Evolutionary conservation across 2,329 filamentous ascomycete genomes (phyloP).

Genomic region (Sporothrix pallida): DNA sequence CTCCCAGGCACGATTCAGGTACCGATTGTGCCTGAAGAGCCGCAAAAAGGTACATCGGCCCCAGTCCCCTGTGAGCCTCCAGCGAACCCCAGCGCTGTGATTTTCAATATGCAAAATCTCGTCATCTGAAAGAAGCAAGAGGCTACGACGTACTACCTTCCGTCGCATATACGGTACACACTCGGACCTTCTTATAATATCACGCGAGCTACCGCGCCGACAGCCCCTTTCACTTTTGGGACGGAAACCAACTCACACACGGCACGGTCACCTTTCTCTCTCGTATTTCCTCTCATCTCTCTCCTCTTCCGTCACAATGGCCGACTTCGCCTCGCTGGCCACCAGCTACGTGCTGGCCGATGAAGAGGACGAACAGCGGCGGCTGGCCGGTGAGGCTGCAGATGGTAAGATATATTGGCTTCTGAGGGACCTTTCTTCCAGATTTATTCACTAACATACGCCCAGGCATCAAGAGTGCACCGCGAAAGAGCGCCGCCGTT

Average conservation of each 20-base stretch:
- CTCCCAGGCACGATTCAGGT: background rate
- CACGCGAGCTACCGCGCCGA: slow-evolving; percentile 19
- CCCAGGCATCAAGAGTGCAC: slow-evolving; percentile 37
- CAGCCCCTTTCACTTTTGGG: background rate
- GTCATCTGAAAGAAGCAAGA: slow-evolving; percentile 23
- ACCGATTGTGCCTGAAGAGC: background rate
- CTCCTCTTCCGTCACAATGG: slow-evolving; percentile 35
- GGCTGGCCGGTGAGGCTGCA: slow-evolving; percentile 37
- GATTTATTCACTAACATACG: background rate
- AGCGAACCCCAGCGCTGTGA: slow-evolving; percentile 17
- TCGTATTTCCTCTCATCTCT: background rate
- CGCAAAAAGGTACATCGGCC: slow-evolving; percentile 15
- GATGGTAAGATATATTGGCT: slow-evolving; percentile 33
- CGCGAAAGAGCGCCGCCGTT: slow-evolving; percentile 39
- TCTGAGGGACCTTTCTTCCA: background rate
- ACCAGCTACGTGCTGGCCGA: slow-evolving; percentile 41
- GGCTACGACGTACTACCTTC: background rate
- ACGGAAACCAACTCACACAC: slow-evolving; percentile 5
- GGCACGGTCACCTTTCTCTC: background rate
- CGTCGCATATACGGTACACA: background rate
- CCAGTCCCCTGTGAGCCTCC: background rate
- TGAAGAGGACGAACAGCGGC: slow-evolving; percentile 37
- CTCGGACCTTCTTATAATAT: background rate
- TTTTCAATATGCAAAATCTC: slow-evolving; percentile 34
- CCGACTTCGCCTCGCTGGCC: slow-evolving; percentile 40